A percentile compares a stretch with the other conserved stretches of the same genome.
These are phyloP conservation scores for Epichloe baconii DNA, from an alignment of 2,329 filamentous ascomycete species.

Conservation along the genomic window DNA sequence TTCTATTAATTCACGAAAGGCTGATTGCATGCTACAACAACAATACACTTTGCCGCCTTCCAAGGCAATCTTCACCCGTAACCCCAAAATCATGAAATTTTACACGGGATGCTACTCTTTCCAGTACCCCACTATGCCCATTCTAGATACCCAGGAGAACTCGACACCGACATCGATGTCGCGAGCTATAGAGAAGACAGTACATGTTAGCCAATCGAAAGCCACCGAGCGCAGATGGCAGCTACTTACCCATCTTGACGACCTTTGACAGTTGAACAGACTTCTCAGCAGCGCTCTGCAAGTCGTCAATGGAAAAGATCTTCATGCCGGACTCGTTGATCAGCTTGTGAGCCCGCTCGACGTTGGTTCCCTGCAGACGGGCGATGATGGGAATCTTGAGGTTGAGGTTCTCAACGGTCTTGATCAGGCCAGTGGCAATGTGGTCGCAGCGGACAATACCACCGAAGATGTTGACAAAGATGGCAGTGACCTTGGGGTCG, in stretches of 20 bases:
- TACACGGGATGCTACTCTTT: constrained; percentile 13
- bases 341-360: constrained; percentile 81
- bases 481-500: constrained; percentile 94
- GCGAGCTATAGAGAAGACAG: constrained; percentile 44
- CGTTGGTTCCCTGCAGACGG: constrained; percentile 95
- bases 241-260: constrained; percentile 79
- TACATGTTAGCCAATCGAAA: constrained; percentile 9
- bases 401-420: constrained; percentile 88
- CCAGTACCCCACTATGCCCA: constrained; percentile 3
- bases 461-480: constrained; percentile 99
- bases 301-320: constrained; percentile 98
- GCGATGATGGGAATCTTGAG: constrained; percentile 94
- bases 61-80: not conserved
- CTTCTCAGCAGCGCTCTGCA: constrained; percentile 95
- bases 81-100: constrained; percentile 10
- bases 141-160: constrained; percentile 83
- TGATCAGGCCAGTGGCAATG: constrained; percentile 91
- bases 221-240: not conserved
- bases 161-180: constrained; percentile 96
- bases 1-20: constrained; percentile 2
- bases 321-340: constrained; percentile 97
- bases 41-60: constrained; percentile 1
- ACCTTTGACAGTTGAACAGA: constrained; percentile 98
- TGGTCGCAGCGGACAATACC: constrained; percentile 97
- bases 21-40: constrained; percentile 4